Percentiles rank a stretch among this genome's conserved stretches.
Conservation (phyloP, 345 rosid species). For the Combretum micranthum region DNA sequence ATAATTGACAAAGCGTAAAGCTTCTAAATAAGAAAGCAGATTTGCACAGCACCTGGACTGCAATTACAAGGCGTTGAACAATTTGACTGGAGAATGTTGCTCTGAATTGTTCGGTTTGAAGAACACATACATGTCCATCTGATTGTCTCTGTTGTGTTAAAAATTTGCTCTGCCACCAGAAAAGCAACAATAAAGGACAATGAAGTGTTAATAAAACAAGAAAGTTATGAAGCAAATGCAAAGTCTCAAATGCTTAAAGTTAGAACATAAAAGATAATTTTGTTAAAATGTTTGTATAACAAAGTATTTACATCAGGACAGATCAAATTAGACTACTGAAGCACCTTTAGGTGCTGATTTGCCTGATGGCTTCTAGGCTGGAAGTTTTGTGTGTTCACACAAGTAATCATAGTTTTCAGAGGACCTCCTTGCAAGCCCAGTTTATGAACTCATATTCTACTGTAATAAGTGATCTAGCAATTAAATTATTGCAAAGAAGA, state of each 20-base stretch:
- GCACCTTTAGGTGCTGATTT: no score
- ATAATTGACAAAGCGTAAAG: neutral
- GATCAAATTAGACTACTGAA: no score
- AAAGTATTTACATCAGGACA: no score
- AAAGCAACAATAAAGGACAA: neutral
- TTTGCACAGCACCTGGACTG: conserved; percentile 46
- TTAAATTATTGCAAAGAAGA: neutral
- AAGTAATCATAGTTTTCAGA: no score
- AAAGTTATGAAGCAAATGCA: neutral
- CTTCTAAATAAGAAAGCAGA: neutral
- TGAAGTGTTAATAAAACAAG: neutral
- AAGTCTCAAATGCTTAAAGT: neutral
- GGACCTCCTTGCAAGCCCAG: no score
- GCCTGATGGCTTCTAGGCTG: no score
- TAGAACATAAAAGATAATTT: no score
- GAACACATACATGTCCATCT: conserved; percentile 75
- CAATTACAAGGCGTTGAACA: conserved; percentile 85
- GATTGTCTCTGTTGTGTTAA: conserved; percentile 31
- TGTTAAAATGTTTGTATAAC: no score
- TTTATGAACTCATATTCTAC: no score
- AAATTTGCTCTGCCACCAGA: conserved; percentile 37
- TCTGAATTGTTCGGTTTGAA: conserved; percentile 33
- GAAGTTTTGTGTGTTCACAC: no score
- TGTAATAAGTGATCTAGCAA: no score
- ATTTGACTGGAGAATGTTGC: conserved; percentile 38